phyloP scores from a whole-genome alignment of 805 yeast species.

The Saccharomycopsis vini region DNA sequence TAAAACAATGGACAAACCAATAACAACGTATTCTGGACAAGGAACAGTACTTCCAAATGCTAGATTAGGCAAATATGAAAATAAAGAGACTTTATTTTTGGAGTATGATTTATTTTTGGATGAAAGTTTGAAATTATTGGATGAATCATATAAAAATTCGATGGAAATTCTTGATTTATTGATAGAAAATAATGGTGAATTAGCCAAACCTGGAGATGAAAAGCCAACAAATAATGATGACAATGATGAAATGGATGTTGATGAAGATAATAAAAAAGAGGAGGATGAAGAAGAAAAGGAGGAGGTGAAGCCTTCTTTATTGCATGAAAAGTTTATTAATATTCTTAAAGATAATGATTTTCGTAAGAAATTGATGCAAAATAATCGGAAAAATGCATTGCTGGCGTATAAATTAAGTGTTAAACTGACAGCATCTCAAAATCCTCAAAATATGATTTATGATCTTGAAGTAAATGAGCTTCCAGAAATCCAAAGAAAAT shows the following conservation, averaged over 20 bases:
- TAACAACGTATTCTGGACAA: no score
- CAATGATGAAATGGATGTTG: not conserved
- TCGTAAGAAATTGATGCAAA: no score
- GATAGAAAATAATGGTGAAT: conserved; percentile 3
- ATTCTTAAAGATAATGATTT: not conserved
- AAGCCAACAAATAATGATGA: not conserved
- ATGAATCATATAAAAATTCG: conserved; percentile 4
- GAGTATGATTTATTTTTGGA: not conserved
- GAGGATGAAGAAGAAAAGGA: not conserved
- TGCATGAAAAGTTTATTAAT: conserved; percentile 2
- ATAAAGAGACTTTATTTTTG: not conserved
- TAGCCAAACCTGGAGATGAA: not conserved
- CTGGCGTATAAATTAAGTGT: no score
- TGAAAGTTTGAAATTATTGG: conserved; percentile 3
- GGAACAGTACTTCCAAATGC: no score
- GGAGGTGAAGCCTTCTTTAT: no score
- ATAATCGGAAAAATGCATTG: no score
- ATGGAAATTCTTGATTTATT: conserved; percentile 5
- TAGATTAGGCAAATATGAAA: not conserved
- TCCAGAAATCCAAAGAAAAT: conserved; percentile 7
- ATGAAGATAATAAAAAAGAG: not conserved
- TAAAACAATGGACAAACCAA: no score
- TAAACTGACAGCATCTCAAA: not conserved
- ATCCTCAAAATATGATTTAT: not conserved
- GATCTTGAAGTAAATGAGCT: conserved; percentile 9